A percentile compares a stretch with the other conserved stretches of the same genome.
Evolutionary conservation across 164 flowering plant species (phyloP).

Genomic region (Nymphaea thermarum): DNA sequence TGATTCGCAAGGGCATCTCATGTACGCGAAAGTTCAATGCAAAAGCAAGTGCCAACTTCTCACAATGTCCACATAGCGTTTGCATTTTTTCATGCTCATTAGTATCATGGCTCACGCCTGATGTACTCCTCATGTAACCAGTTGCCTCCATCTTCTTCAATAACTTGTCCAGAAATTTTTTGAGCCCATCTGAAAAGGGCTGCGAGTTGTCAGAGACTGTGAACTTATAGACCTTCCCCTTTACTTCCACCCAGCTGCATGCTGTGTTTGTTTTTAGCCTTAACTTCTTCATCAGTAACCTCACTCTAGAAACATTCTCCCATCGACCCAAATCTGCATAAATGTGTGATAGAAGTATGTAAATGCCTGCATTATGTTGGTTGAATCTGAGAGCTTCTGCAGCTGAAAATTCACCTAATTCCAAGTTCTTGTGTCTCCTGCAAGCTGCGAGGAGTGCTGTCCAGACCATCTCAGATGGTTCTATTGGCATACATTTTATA

Average conservation of each 20-base stretch:
- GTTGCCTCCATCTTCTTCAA: slow-evolving; percentile 28
- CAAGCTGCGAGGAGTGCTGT: slow-evolving; percentile 33
- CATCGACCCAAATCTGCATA: slow-evolving; percentile 31
- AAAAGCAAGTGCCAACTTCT: slow-evolving; percentile 5
- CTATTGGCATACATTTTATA: slow-evolving; percentile 9
- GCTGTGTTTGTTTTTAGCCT: slow-evolving; percentile 43
- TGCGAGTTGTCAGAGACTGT: slow-evolving; percentile 59
- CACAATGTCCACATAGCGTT: not conserved
- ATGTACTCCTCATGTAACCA: slow-evolving; percentile 11
- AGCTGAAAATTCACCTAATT: slow-evolving; percentile 25
- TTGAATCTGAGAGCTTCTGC: slow-evolving; percentile 17
- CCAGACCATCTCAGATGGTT: slow-evolving; percentile 10
- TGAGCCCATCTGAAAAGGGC: slow-evolving; percentile 48
- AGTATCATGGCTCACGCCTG: slow-evolving; percentile 48
- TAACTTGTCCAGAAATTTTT: slow-evolving; percentile 32
- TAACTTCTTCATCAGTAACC: slow-evolving; percentile 32
- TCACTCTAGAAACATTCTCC: slow-evolving; percentile 20
- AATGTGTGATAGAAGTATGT: slow-evolving; percentile 22
- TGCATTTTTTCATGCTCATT: slow-evolving; percentile 31
- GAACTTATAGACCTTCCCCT: slow-evolving; percentile 56
- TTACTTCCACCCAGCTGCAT: slow-evolving; percentile 55
- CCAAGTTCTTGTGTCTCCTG: slow-evolving; percentile 23
- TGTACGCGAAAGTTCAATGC: not conserved
- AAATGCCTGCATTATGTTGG: slow-evolving; percentile 17
- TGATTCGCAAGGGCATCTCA: not conserved